Base-by-base conservation (phyloP, 176 grass and related monocot genomes). In the Aechmea fasciata region DNA sequence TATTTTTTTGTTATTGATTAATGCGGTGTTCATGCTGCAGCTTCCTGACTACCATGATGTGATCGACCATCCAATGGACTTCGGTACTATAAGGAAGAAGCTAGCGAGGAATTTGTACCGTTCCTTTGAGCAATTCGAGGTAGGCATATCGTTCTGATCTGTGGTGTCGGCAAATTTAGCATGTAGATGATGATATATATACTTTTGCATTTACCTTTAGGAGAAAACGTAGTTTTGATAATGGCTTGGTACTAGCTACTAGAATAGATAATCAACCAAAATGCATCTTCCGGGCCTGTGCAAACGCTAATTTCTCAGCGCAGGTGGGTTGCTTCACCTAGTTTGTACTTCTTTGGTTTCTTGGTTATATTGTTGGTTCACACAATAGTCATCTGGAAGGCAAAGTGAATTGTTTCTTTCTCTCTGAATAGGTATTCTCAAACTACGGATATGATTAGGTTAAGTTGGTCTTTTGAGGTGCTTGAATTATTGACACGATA, bases 51-150 rank as follows among this genome's bases (percentile, higher is more conserved):
- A 99, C 74, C 73, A 81, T 65, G 87, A 93, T 80, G 89, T 99
- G 80, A 90, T 99, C 80, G 90, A 99, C 66, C 94, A 90, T 73
- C 94, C 94, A 57, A 99, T 99, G 94, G 94, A 99, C 77, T 99
- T 93, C 2, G 63, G 90, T 25, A 99, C 95, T 1, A 73, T 99
- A 55, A 93, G 73, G 84, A 90, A 80, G 85, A 99, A 99, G 73
- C 80, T 99, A 70, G 87, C 82, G 12, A 84, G 77, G 75, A 88
- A 93, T 72, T 79, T 51, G 11, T 99, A 99, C 70, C 77, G 75
- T 65, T 99, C 82, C 8, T 87, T 99, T 20, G 95, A 99, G 76
- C 87, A 99, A 79, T 99, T 94, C 66, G 90, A 99, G 95, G 95
- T 99, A 2, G 73, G 81, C 20, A 64, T 52, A 68, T 47, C 0